Evolutionary conservation across 1,284 basidiomycete species (phyloP), one percentile per base, ranked within the genome.

Genomic region (Singerocomus rubriflavus): DNA sequence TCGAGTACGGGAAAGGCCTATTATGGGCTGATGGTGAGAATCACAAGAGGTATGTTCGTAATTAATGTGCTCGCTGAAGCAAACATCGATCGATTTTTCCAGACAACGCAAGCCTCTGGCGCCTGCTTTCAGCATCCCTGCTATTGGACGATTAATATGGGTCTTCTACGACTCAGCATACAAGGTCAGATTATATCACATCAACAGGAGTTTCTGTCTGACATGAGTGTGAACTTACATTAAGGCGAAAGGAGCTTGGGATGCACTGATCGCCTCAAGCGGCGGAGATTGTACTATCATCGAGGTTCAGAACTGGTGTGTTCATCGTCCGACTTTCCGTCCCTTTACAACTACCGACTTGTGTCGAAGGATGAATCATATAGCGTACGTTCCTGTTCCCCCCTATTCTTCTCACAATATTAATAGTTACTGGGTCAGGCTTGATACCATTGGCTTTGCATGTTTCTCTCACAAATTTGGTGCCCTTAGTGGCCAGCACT

Each of bases 201-300:
- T 4, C 25, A 13, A n/a, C 27, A 21, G 16, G 10, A 40, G 33
- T 21, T 30, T n/a, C 5, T 5, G 1, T 11, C 5, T 12, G 21
- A 21, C 21, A 21, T 21, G 21, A 21, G 21, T 21, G 21, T 21
- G 21, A 21, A 21, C 21, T 21, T 21, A 4, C 21, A 2, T 21
- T 21, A 21, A 9, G 55, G 76, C 61, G 74, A 57, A 81, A 76
- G 64, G 56, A 55, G 61, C 63, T 13, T 84, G 81, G 81, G 79
- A 83, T 44, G 54, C 61, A 5, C 58, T 72, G 16, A 55, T 82
- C 2, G 73, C 75, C 21, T 59, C 70, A 0, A 58, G 51, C 7
- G 70, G 63, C 27, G 64, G 63, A 12, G 59, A 56, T 0, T 12
- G 37, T 17, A 25, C 51, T 5, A 50, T 77, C 11, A 78, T 84